phyloP scores from a whole-genome alignment of 1,139 yeast species.

The Pichia sp. region DNA sequence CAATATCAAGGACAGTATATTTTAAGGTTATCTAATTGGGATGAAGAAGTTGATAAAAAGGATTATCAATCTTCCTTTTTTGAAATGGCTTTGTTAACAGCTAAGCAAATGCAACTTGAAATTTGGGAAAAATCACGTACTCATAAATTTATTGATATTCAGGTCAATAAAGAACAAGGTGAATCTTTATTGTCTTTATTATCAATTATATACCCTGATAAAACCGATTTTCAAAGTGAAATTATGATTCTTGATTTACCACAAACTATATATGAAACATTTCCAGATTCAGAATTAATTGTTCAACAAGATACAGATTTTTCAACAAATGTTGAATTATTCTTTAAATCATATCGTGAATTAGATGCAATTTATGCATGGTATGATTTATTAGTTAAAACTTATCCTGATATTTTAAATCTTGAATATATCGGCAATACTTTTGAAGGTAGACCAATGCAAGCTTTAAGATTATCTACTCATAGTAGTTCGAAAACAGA shows the following conservation, averaged over 20 bases:
- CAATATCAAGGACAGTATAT: constrained; percentile 48
- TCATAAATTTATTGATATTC: constrained; percentile 36
- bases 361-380: constrained; percentile 65
- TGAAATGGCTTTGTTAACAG: constrained; percentile 21
- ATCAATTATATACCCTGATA: constrained; percentile 15
- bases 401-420: constrained; percentile 54
- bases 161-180: constrained; percentile 28
- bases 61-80: constrained; percentile 9
- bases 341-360: constrained; percentile 68
- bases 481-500: constrained; percentile 31
- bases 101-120: constrained; percentile 30
- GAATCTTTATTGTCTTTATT: constrained; percentile 11
- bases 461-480: constrained; percentile 57
- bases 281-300: constrained; percentile 32
- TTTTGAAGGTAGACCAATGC: constrained; percentile 63
- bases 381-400: constrained; percentile 51
- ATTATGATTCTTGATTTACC: constrained; percentile 52
- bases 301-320: constrained; percentile 17
- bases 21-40: constrained; percentile 37
- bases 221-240: constrained; percentile 29
- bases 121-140: constrained; percentile 36
- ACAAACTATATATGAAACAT: constrained; percentile 50
- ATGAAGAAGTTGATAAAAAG: constrained; percentile 1
- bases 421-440: constrained; percentile 70
- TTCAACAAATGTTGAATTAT: constrained; percentile 27